Base-by-base conservation (phyloP, 2,329 filamentous ascomycete species). In the Polychaeton citri region DNA sequence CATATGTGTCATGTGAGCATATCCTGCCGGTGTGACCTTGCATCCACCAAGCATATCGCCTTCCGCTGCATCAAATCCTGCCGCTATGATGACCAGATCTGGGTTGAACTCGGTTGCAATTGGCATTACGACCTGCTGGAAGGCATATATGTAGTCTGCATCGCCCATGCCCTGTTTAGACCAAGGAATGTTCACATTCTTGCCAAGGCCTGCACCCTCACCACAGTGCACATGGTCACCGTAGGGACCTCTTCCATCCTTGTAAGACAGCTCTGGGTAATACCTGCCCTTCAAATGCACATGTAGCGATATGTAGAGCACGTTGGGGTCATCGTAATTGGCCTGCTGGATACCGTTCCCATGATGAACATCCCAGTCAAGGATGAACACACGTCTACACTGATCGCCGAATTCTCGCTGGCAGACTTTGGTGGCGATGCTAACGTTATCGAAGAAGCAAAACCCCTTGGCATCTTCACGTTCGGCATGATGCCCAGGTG, bases 1-100 rank as follows among this genome's bases (percentile, higher is more conserved):
- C 88, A 96, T 95, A 54, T 95, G 86, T 12, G 90, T 96, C 90
- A 98, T 96, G 54, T 98, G 88, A 10, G 87, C 84, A 55, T 96
- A 98, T 54, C 90, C 93, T 4, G 77, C 64, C 0, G 90, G 90
- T 1, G 86, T 81, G 4, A 98, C 90, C 52, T 85, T 88, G 56
- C 90, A 98, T 20, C 82, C 85, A 34, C 90, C 90, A 2, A 98
- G 71, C 52, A 90, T 79, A 57, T 98, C 90, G 9, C 90, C 90
- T 44, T 82, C 83, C 0, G 90, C 90, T 12, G 90, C 90, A 57
- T 98, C 90, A 49, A 98, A 98, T 1, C 90, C 90, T 30, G 90
- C 86, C 15, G 90, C 90, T 38, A 98, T 81, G 45, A 98, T 90
- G 19, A 96, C 87, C 13, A 98, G 65, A 54, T 98, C 90, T 0